Evolutionary conservation across 768 basidiomycete genomes (phyloP).

Genomic region (Boletus rufocinnamomeus): DNA sequence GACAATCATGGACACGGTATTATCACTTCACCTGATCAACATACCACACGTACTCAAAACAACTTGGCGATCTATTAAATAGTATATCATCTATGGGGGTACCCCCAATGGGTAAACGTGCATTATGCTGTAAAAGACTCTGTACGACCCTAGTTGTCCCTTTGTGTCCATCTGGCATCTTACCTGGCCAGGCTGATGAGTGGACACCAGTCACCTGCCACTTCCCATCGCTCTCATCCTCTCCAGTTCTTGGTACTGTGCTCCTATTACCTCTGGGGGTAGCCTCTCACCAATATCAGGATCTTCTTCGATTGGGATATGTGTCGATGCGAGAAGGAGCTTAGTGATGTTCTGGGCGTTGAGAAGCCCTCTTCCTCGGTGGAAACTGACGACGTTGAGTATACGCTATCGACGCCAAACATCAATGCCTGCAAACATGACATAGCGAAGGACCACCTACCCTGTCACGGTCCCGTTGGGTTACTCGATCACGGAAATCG

Average conservation of each 20-base stretch:
- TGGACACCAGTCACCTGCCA: not conserved
- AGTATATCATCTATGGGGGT: no score
- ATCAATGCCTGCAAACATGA: not conserved
- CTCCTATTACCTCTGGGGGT: conserved; percentile 11
- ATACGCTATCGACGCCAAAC: conserved; percentile 12
- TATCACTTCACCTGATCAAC: not conserved
- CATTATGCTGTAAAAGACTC: not conserved
- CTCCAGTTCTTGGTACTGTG: conserved; percentile 17
- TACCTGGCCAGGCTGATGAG: not conserved
- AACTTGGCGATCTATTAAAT: not conserved
- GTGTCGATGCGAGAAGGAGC: conserved; percentile 24
- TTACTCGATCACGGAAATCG: conserved; percentile 24
- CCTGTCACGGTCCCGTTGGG: conserved; percentile 17
- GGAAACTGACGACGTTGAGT: conserved; percentile 26
- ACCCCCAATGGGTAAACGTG: not conserved
- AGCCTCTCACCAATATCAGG: conserved; percentile 19
- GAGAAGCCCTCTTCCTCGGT: conserved; percentile 26
- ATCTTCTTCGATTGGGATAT: conserved; percentile 22
- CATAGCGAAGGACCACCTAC: not conserved
- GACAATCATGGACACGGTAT: not conserved
- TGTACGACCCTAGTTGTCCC: not conserved
- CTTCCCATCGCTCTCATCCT: conserved; percentile 12
- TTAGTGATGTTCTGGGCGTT: conserved; percentile 21
- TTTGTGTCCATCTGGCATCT: not conserved
- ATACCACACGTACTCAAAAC: not conserved